Conservation (phyloP, 176 grass and related monocot species). For the Eleusine indica region DNA sequence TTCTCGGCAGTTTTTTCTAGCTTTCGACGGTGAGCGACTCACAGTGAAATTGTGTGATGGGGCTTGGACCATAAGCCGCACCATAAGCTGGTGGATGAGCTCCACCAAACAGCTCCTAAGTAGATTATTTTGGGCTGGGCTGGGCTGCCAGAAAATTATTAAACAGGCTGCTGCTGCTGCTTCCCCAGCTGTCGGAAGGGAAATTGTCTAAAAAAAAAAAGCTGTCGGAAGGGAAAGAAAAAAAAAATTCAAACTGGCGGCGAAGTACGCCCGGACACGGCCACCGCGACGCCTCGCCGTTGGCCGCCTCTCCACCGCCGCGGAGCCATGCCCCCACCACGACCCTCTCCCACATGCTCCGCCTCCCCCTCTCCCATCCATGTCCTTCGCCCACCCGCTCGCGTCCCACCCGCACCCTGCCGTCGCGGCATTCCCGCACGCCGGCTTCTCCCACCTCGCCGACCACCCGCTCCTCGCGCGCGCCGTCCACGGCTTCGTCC, state of each 20-base stretch:
- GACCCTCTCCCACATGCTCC: not conserved
- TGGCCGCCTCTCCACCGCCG: not conserved
- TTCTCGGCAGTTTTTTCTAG: too few species aligned
- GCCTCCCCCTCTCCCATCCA: not conserved
- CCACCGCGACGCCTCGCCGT: not conserved
- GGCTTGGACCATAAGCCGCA: too few species aligned
- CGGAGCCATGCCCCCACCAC: not conserved
- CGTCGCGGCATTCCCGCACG: constrained; percentile 48
- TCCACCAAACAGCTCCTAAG: not conserved
- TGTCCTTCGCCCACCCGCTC: constrained; percentile 17
- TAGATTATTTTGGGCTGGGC: too few species aligned
- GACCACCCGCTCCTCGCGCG: constrained; percentile 38
- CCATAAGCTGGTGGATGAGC: too few species aligned
- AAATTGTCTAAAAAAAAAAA: too few species aligned
- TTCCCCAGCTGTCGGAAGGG: not conserved
- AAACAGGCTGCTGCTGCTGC: not conserved
- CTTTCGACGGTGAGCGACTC: too few species aligned
- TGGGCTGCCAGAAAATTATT: too few species aligned
- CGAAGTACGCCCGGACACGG: not conserved
- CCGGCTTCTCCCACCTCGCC: constrained; percentile 59
- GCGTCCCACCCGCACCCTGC: constrained; percentile 49
- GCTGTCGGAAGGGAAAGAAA: too few species aligned
- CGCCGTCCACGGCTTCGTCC: constrained; percentile 50
- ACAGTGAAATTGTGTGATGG: too few species aligned
- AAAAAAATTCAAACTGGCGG: too few species aligned